Conservation (phyloP, 2,329 filamentous ascomycete species). For the Colletotrichum costaricense region DNA sequence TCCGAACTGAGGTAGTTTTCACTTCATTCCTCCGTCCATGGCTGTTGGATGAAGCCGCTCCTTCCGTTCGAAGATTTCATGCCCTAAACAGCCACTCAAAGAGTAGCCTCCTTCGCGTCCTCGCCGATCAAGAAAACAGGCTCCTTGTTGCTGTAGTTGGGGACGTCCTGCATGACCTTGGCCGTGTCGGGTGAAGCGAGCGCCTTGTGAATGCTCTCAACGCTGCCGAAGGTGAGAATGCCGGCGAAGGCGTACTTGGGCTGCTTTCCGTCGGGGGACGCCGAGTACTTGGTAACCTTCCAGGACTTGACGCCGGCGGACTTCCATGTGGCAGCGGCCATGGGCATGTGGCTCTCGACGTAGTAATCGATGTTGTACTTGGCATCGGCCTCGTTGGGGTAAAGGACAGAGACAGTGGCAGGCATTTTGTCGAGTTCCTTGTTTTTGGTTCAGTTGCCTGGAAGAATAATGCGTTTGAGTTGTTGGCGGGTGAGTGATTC, state of each 20-base stretch:
- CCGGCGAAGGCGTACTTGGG: constrained; percentile 27
- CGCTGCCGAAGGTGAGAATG: constrained; percentile 18
- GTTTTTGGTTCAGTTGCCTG: neutral
- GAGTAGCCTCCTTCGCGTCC: neutral
- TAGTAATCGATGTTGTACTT: constrained; percentile 36
- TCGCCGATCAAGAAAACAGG: constrained; percentile 46
- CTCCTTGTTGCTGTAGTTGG: constrained; percentile 48
- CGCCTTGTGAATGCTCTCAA: constrained; percentile 18
- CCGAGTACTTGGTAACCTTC: constrained; percentile 23
- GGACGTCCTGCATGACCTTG: constrained; percentile 24
- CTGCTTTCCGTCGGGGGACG: constrained; percentile 17
- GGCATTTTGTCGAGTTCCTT: constrained; percentile 14
- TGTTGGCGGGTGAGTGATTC: neutral
- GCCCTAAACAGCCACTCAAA: neutral
- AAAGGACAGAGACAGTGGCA: constrained; percentile 25
- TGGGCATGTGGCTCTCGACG: constrained; percentile 30
- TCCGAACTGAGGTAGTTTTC: neutral
- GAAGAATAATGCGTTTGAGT: neutral
- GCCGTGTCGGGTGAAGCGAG: constrained; percentile 16
- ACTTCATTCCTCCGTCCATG: neutral
- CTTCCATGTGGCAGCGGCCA: constrained; percentile 23
- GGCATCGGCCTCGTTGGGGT: constrained; percentile 40
- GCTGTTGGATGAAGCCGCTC: neutral
- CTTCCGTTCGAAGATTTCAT: neutral
- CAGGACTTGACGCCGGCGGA: constrained; percentile 17